phyloP scores from a whole-genome alignment of 306 rosid genomes.

The Castanopsis chinensis region DNA sequence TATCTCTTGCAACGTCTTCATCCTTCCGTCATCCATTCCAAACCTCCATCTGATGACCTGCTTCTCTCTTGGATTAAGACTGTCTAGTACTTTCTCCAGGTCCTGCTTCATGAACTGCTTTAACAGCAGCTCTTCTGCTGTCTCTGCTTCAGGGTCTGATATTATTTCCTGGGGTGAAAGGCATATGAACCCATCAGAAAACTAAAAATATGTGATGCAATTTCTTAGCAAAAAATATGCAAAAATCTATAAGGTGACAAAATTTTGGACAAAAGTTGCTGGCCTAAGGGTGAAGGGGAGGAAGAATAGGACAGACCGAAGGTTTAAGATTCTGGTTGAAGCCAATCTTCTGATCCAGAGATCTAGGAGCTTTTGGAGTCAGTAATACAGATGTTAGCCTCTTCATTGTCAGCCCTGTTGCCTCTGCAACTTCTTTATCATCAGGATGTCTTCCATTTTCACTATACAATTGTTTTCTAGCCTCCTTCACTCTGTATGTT shows the following conservation, averaged over 20 bases:
- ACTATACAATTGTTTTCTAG: constrained; percentile 67
- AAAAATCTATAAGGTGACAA: background rate
- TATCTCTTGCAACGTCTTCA: constrained; percentile 93
- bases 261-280: background rate
- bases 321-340: constrained; percentile 86
- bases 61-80: constrained; percentile 76
- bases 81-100: constrained; percentile 68
- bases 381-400: constrained; percentile 75
- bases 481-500: constrained; percentile 83
- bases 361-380: constrained; percentile 94
- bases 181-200: constrained; percentile 23
- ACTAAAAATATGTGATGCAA: background rate
- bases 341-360: constrained; percentile 88
- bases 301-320: constrained; percentile 55
- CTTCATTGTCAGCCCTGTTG: constrained; percentile 90
- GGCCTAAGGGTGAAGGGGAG: constrained; percentile 10
- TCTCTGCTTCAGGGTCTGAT: constrained; percentile 69
- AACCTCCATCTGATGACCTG: constrained; percentile 90
- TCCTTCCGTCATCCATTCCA: constrained; percentile 96
- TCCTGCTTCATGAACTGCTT: constrained; percentile 87
- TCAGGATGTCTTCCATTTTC: constrained; percentile 79
- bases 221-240: background rate
- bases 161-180: constrained; percentile 59
- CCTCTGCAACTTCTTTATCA: constrained; percentile 82
- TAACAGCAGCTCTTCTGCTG: constrained; percentile 64